Evolutionary conservation across 1,284 basidiomycete species (phyloP).

Genomic region (Tilletia indica): DNA sequence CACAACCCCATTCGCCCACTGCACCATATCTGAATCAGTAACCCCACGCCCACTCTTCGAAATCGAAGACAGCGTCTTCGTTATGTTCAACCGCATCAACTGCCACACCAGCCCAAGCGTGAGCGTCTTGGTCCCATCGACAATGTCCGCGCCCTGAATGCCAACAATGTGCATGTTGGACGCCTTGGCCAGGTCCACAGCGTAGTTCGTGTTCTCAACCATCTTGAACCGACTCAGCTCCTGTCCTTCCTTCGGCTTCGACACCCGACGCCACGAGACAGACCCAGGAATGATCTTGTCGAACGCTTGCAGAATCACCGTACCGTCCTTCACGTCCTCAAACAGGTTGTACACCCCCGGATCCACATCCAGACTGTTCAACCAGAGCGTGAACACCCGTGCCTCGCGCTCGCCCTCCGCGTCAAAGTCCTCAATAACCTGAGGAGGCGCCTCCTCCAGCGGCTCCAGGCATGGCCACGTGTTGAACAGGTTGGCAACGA

Average conservation of each 20-base stretch:
- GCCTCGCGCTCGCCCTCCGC: slow-evolving; percentile 98
- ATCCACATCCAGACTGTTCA: slow-evolving; percentile 93
- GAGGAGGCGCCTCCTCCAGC: slow-evolving; percentile 74
- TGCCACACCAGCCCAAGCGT: slow-evolving; percentile 97
- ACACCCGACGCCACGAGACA: slow-evolving; percentile 89
- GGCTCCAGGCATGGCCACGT: slow-evolving; percentile 75
- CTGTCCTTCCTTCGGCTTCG: slow-evolving; percentile 79
- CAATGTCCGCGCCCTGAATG: slow-evolving; percentile 95
- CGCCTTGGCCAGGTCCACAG: slow-evolving; percentile 84
- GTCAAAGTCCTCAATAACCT: slow-evolving; percentile 90
- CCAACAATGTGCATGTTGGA: slow-evolving; percentile 94
- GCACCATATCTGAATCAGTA: slow-evolving; percentile 87
- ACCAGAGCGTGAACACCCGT: slow-evolving; percentile 94
- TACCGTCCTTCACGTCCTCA: slow-evolving; percentile 86
- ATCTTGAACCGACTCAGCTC: slow-evolving; percentile 91
- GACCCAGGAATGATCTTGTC: slow-evolving; percentile 90
- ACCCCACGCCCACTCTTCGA: slow-evolving; percentile 74
- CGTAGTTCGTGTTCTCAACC: slow-evolving; percentile 98
- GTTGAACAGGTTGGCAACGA: slow-evolving; percentile 98
- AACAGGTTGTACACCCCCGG: slow-evolving; percentile 95
- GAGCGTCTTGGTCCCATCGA: slow-evolving; percentile 84
- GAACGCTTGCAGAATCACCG: slow-evolving; percentile 88
- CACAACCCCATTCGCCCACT: slow-evolving; percentile 90
- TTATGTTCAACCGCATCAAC: slow-evolving; percentile 89
- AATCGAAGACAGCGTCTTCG: slow-evolving; percentile 80